Base-by-base conservation (phyloP, 2,329 filamentous ascomycete species). In the Biscogniauxia marginata region DNA sequence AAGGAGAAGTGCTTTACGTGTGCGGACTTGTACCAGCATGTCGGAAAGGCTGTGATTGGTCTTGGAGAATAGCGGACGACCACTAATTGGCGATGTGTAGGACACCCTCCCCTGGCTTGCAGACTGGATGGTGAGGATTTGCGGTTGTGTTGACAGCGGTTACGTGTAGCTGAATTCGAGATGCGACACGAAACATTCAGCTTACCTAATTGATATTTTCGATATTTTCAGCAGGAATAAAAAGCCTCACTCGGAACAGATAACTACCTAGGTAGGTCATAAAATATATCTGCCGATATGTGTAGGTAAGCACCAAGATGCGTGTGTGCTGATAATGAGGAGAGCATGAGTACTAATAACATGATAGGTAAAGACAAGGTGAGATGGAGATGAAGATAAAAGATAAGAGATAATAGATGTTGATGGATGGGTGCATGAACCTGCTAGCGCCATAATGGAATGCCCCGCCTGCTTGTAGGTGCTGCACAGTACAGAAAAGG, bases 21-120 rank as follows among this genome's bases (percentile, higher is more conserved):
- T 39, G n/a, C 24, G 24, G 24, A 16, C 16, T n/a, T n/a, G n/a
- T n/a, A 44, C 44, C 24, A 51, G 39, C 48, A 53, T 51, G 57
- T 50, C 51, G 57, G 9, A 5, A 30, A 51, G 45, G 49, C 45
- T 49, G 23, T 55, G 55, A 63, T 63, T 63, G 57, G 61, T n/a
- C 46, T 58, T 13, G 3, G 34, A 34, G 20, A 45, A 50, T 18
- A 50, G 55, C 45, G 52, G 44, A 20, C 2, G 44, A 20, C 18
- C 11, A 16, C 18, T 22, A 46, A 46, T 22, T 46, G 44, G 44
- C 7, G 43, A 30, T 30, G 25, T 30, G 25, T 30, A 30, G 25
- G 25, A 30, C 25, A 9, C 13, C 25, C 25, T 30, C 25, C 25
- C 25, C 30, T 39, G 30, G n/a, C 30, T 39, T 39, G 30, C 30